phyloP scores from a whole-genome alignment of 2,329 filamentous ascomycete genomes.

The Colletotrichum costaricense region DNA sequence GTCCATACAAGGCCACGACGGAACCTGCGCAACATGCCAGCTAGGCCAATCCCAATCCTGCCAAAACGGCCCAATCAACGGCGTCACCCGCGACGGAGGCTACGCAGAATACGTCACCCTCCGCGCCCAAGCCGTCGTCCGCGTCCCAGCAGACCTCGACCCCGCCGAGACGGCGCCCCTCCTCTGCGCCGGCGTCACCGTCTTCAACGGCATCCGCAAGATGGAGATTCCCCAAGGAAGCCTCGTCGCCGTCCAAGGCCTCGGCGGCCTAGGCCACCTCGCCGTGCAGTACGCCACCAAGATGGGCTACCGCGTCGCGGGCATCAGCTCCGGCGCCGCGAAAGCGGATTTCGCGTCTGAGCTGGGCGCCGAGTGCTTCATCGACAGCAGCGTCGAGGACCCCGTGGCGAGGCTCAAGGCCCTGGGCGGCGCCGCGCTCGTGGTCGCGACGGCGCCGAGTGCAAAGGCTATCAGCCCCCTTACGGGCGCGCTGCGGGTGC shows the following conservation, averaged over 20 bases:
- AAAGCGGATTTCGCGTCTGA: conserved; percentile 73
- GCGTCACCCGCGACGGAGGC: conserved; percentile 73
- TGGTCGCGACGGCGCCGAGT: conserved; percentile 70
- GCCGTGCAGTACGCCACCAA: conserved; percentile 73
- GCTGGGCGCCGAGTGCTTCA: background rate
- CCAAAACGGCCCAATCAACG: conserved; percentile 70
- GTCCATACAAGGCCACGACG: conserved; percentile 63
- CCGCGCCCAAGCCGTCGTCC: conserved; percentile 68
- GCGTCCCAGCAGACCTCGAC: conserved; percentile 61
- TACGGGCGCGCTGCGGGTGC: too few relatives aligned
- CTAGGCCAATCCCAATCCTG: conserved; percentile 76
- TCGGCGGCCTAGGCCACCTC: conserved; percentile 74
- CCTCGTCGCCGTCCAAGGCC: conserved; percentile 61
- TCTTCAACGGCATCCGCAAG: conserved; percentile 62
- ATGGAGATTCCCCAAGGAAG: conserved; percentile 52
- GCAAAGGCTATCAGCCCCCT: too few relatives aligned
- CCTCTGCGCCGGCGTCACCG: conserved; percentile 62
- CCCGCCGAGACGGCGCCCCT: conserved; percentile 60
- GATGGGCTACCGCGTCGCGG: conserved; percentile 73
- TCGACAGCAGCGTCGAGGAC: conserved; percentile 61
- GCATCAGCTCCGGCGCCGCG: conserved; percentile 66
- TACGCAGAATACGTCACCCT: conserved; percentile 70
- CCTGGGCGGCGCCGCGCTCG: conserved; percentile 70
- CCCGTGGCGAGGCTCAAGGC: conserved; percentile 58
- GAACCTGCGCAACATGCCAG: conserved; percentile 70